Conservation (phyloP, 2,329 filamentous ascomycete genomes). For the Trichoderma sp. region DNA sequence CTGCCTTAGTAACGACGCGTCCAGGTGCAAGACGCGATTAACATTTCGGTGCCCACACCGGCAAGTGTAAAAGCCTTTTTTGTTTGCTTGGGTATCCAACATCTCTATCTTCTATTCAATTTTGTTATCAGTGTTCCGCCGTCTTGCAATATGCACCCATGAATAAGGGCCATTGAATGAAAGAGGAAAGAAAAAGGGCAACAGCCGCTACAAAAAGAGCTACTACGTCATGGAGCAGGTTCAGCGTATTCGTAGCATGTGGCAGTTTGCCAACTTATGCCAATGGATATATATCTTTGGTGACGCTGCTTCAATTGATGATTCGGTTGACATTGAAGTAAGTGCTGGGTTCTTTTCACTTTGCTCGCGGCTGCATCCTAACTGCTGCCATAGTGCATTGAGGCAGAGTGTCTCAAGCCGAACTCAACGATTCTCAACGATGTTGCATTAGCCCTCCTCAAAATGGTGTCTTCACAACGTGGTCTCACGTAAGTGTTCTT, state of each 20-base stretch:
- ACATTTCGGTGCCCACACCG: neutral
- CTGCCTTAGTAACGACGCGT: neutral
- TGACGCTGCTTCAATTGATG: constrained; percentile 82
- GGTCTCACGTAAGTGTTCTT: constrained; percentile 72
- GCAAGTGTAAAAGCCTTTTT: neutral
- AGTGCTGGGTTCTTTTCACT: constrained; percentile 4
- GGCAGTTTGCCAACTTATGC: constrained; percentile 91
- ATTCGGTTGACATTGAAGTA: constrained; percentile 88
- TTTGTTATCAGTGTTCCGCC: neutral
- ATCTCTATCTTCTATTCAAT: neutral
- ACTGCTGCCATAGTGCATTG: constrained; percentile 65
- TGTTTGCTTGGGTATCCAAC: neutral
- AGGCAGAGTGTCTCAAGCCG: constrained; percentile 81
- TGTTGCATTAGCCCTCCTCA: constrained; percentile 82
- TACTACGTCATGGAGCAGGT: constrained; percentile 16
- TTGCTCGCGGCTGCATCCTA: neutral
- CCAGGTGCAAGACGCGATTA: neutral
- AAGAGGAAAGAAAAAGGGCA: neutral
- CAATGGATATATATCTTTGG: constrained; percentile 95
- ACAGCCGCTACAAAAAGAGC: constrained; percentile 31
- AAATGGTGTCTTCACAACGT: constrained; percentile 90
- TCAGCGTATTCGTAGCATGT: constrained; percentile 74
- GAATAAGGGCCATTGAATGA: neutral
- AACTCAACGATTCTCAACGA: constrained; percentile 71
- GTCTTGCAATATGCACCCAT: neutral